These are phyloP conservation scores for Fusarium mangiferae DNA, from an alignment of 2,329 filamentous ascomycete species.

Conservation along the genomic window DNA sequence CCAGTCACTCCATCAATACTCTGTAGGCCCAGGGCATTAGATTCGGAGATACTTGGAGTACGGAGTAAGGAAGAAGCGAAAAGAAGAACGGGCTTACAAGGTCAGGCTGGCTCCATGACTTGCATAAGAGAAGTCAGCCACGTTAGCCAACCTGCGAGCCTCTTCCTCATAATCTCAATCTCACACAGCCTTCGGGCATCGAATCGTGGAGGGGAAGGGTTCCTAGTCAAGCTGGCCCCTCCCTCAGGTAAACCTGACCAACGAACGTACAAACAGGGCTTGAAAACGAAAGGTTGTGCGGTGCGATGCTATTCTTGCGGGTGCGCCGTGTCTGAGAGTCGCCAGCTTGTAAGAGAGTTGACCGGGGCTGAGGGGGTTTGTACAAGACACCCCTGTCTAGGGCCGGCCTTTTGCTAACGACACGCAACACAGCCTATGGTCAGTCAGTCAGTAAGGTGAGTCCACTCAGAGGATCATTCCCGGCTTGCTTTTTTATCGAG, in stretches of 20 bases:
- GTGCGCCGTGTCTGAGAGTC: conserved; percentile 35
- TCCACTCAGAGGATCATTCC: conserved; percentile 23
- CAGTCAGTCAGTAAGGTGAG: background rate
- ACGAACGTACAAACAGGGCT: background rate
- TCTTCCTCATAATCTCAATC: conserved; percentile 12
- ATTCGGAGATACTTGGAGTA: background rate
- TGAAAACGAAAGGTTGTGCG: conserved; percentile 26
- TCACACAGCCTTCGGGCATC: conserved; percentile 25
- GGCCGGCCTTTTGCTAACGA: conserved; percentile 15
- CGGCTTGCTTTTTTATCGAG: conserved; percentile 35
- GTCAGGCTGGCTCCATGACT: conserved; percentile 26
- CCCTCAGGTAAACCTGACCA: conserved; percentile 22
- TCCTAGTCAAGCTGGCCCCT: conserved; percentile 21
- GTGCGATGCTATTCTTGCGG: conserved; percentile 7
- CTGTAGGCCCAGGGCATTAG: background rate
- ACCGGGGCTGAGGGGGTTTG: conserved; percentile 13
- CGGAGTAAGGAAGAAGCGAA: conserved; percentile 1
- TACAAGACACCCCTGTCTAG: conserved; percentile 28
- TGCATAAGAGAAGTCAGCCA: conserved; percentile 34
- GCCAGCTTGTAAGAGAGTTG: conserved; percentile 32
- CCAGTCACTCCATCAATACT: conserved; percentile 2
- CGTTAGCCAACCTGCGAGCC: conserved; percentile 8
- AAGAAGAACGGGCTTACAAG: background rate
- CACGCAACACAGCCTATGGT: conserved; percentile 28
- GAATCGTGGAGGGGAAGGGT: conserved; percentile 13